Conservation (phyloP, 306 rosid genomes). For the Cotoneaster glaucophyllus region DNA sequence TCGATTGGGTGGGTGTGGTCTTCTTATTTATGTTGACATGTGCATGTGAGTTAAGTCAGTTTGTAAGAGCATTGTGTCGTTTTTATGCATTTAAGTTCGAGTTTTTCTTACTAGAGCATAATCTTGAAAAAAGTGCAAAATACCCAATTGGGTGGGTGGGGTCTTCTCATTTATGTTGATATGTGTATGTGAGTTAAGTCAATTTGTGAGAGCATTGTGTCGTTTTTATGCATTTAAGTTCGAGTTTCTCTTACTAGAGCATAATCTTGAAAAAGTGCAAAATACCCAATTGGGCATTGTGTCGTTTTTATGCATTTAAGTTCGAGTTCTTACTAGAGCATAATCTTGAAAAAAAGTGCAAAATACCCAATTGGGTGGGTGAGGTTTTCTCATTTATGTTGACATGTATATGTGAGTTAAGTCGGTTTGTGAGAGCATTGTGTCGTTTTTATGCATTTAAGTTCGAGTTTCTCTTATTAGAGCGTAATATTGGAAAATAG, state of each 20-base stretch:
- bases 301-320: background rate
- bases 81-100: too few relatives aligned
- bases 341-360: background rate
- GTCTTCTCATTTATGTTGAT: background rate
- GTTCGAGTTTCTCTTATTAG: background rate
- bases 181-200: too few relatives aligned
- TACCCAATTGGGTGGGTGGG: background rate
- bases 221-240: too few relatives aligned
- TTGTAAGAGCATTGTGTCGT: background rate
- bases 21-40: background rate
- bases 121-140: background rate
- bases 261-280: background rate
- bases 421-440: too few relatives aligned
- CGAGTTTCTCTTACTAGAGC: too few relatives aligned
- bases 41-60: too few relatives aligned
- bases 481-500: conserved; percentile 11
- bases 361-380: background rate
- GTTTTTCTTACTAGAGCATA: conserved; percentile 14
- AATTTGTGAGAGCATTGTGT: background rate
- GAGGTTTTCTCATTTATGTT: background rate
- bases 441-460: too few relatives aligned
- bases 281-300: background rate
- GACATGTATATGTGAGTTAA: too few relatives aligned
- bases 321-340: too few relatives aligned
- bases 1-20: background rate